Evolutionary conservation across 805 yeast species (phyloP).

Genomic region (Kluyveromyces siamensis): DNA sequence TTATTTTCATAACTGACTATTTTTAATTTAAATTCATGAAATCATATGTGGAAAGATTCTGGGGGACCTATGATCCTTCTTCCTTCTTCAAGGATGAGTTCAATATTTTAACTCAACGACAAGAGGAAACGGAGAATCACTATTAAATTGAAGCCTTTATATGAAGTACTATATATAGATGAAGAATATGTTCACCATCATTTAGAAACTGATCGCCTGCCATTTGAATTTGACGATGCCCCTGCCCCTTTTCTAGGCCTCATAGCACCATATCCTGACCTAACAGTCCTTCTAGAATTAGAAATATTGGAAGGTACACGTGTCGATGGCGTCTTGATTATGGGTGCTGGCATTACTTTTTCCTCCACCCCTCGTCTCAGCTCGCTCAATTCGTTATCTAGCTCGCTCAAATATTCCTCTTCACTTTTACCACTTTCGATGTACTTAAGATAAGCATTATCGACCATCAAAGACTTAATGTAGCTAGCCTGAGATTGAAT

Average conservation of each 20-base stretch:
- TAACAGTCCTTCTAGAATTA: neutral
- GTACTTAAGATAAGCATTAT: constrained; percentile 23
- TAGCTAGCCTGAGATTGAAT: constrained; percentile 55
- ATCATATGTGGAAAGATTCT: too few relatives aligned
- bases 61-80: too few relatives aligned
- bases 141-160: neutral
- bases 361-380: constrained; percentile 11
- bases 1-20: constrained; percentile 2
- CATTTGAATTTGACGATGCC: neutral
- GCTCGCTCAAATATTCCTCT: constrained; percentile 8
- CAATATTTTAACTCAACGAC: neutral
- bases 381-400: constrained; percentile 12
- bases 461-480: constrained; percentile 39
- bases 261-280: neutral
- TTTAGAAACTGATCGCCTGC: neutral
- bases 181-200: neutral
- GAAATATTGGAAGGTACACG: neutral
- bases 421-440: constrained; percentile 20
- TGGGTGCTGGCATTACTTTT: constrained; percentile 3
- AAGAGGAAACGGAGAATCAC: neutral
- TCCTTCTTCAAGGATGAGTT: too few relatives aligned
- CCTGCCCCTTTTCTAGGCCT: neutral
- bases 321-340: neutral
- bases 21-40: neutral
- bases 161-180: neutral